Conservation (phyloP, 1,139 yeast species). For the Yamadazyma atmosphaerica region DNA sequence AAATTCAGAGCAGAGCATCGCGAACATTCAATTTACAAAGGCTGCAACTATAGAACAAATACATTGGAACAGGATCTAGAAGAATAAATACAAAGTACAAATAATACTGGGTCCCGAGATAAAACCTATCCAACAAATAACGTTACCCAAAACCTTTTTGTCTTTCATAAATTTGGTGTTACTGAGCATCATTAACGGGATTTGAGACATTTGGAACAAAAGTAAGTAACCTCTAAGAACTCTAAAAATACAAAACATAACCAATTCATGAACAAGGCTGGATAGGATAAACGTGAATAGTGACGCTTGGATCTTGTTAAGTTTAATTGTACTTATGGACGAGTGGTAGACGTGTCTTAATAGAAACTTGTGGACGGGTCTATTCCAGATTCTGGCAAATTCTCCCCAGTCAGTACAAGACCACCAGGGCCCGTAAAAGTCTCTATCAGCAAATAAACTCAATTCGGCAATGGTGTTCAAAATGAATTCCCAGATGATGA, state of each 20-base stretch:
- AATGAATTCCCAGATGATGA: conserved; percentile 93
- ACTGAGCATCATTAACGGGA: conserved; percentile 62
- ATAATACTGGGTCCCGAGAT: conserved; percentile 87
- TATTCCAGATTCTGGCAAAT: conserved; percentile 92
- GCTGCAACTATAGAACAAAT: background rate
- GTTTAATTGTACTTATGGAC: conserved; percentile 71
- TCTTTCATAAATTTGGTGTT: conserved; percentile 52
- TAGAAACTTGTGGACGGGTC: conserved; percentile 89
- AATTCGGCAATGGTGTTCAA: conserved; percentile 87
- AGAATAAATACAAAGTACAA: conserved; percentile 80
- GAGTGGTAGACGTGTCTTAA: conserved; percentile 94
- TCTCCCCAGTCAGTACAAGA: conserved; percentile 92
- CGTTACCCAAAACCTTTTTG: conserved; percentile 68
- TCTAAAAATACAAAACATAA: conserved; percentile 86
- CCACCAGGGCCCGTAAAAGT: conserved; percentile 98
- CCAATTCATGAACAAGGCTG: conserved; percentile 83
- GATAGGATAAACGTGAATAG: conserved; percentile 80
- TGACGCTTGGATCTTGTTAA: conserved; percentile 69
- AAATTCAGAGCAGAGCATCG: conserved; percentile 2
- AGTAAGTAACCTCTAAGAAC: conserved; percentile 79
- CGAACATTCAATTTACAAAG: background rate
- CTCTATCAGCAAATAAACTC: conserved; percentile 82
- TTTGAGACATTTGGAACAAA: conserved; percentile 77
- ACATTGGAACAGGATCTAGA: conserved; percentile 30
- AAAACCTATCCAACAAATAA: conserved; percentile 89